These are phyloP conservation scores for Kalmusia sp. DNA, from an alignment of 2,329 filamentous ascomycete genomes.

Conservation along the genomic window DNA sequence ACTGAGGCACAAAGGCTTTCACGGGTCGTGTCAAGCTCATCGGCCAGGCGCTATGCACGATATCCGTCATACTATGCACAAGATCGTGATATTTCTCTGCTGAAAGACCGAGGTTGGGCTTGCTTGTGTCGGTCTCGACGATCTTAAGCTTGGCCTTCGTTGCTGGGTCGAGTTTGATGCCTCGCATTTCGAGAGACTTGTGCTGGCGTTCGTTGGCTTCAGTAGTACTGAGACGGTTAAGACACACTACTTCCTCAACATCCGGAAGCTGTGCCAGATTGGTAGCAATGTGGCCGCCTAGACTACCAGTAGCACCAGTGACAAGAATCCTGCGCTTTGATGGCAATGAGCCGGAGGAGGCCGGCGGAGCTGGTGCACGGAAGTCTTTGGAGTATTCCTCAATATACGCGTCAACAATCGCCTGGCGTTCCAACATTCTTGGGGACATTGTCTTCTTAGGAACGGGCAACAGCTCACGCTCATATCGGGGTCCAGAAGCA, in stretches of 20 bases:
- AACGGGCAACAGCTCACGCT: too few relatives aligned
- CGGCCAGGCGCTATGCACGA: constrained; percentile 63
- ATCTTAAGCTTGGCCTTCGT: constrained; percentile 52
- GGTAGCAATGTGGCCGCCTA: constrained; percentile 48
- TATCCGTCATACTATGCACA: constrained; percentile 53
- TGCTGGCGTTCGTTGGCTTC: constrained; percentile 44
- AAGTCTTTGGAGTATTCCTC: too few relatives aligned
- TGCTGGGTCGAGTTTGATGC: constrained; percentile 10
- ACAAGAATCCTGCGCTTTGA: too few relatives aligned
- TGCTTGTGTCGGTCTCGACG: constrained; percentile 57
- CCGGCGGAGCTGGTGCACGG: too few relatives aligned
- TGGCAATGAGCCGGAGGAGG: too few relatives aligned
- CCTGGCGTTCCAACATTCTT: too few relatives aligned
- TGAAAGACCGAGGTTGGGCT: constrained; percentile 57
- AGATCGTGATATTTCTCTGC: constrained; percentile 48
- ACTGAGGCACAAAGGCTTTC: constrained; percentile 58
- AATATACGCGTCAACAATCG: too few relatives aligned
- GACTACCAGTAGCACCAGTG: constrained; percentile 50
- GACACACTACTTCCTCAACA: constrained; percentile 51
- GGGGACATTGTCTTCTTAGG: too few relatives aligned
- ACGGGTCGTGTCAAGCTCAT: constrained; percentile 62
- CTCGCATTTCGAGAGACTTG: constrained; percentile 32
- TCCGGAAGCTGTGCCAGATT: constrained; percentile 30
- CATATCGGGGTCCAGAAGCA: too few relatives aligned
- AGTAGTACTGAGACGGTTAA: constrained; percentile 52